Evolutionary conservation across 1,284 basidiomycete genomes (phyloP), one percentile per base, ranked within the genome.

Genomic region (Rhodotorula sp.): DNA sequence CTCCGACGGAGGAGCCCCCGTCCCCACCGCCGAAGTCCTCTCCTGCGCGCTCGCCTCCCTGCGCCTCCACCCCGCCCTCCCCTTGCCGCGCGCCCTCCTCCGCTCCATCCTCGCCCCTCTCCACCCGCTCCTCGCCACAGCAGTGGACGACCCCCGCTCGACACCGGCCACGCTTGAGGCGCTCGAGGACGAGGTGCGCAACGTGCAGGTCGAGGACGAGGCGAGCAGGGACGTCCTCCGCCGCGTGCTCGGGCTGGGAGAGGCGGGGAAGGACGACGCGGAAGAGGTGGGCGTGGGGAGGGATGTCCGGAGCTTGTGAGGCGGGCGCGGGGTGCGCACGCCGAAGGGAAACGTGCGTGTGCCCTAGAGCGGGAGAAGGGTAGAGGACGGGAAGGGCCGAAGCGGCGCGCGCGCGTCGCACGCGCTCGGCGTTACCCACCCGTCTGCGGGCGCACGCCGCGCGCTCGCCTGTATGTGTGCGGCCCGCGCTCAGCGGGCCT

Each of bases 231-330:
- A 59, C 22, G 51, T 21, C 12, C 29, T 65, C 0, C 13, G 32
- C 13, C n/a, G 29, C 15, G 64, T 65, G 21, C 12, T 58, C 2
- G 46, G 37, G 22, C 48, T 64, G 25, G 44, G 13, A 1, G 48
- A 48, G 10, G 46, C 2, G 3, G 56, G 15, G n/a, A n/a, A 37
- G 46, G 59, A n/a, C 0, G 64, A 58, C 6, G 64, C 32, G 10
- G 64, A 58, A 13, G 36, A 58, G 8, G 55, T 51, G 48, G 56
- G 46, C 19, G 46, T 27, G 0, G 64, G 64, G 46, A 50, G 64
- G 64, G 48, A 65, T 13, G 64, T 65, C 36, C 29, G 64, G 64
- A 65, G 64, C n/a, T 21, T 65, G 36, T 65, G 46, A 65, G 54
- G 46, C 48, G 48, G 19, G 5, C 15, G 44, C 7, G 15, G 13